A percentile compares a stretch with the other conserved stretches of the same genome.
These are phyloP conservation scores for Ascochyta fabae DNA, from an alignment of 2,329 filamentous ascomycete genomes.

Conservation along the genomic window DNA sequence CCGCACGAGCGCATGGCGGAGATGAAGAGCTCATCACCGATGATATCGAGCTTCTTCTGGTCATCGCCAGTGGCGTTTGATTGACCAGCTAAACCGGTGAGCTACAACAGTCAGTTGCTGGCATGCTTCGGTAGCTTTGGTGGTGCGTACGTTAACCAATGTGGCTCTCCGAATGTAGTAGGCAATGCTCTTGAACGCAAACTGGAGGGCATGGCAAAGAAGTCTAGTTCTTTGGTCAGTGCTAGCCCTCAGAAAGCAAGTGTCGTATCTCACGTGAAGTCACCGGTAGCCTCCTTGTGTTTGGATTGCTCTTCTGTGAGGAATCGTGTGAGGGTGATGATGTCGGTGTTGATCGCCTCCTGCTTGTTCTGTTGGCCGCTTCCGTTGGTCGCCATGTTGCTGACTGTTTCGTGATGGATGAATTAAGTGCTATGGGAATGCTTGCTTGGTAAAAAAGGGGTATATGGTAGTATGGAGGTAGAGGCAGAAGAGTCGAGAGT, in stretches of 20 bases:
- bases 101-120: constrained; percentile 48
- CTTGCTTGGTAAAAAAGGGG: constrained; percentile 1
- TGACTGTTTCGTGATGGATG: not conserved
- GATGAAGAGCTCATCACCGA: constrained; percentile 97
- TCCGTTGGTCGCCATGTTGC: constrained; percentile 50
- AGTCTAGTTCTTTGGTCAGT: constrained; percentile 63
- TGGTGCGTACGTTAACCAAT: constrained; percentile 72
- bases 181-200: constrained; percentile 99
- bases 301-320: constrained; percentile 95
- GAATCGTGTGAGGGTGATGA: constrained; percentile 93
- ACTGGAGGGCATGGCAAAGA: constrained; percentile 96
- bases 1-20: constrained; percentile 92
- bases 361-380: constrained; percentile 53
- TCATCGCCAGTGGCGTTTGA: constrained; percentile 96
- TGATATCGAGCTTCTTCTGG: constrained; percentile 99
- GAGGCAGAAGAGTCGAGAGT: constrained; percentile 6
- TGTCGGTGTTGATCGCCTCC: constrained; percentile 93
- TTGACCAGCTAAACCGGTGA: constrained; percentile 92
- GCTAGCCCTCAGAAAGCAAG: not conserved
- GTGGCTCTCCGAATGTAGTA: constrained; percentile 98
- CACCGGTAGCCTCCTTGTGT: constrained; percentile 92
- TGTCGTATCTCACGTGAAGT: constrained; percentile 78
- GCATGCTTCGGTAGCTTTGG: not conserved
- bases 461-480: constrained; percentile 6
- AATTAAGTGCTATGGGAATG: not conserved